These are phyloP conservation scores for Sporothrix pseudoabietina DNA, from an alignment of 2,329 filamentous ascomycete genomes.

Conservation along the genomic window DNA sequence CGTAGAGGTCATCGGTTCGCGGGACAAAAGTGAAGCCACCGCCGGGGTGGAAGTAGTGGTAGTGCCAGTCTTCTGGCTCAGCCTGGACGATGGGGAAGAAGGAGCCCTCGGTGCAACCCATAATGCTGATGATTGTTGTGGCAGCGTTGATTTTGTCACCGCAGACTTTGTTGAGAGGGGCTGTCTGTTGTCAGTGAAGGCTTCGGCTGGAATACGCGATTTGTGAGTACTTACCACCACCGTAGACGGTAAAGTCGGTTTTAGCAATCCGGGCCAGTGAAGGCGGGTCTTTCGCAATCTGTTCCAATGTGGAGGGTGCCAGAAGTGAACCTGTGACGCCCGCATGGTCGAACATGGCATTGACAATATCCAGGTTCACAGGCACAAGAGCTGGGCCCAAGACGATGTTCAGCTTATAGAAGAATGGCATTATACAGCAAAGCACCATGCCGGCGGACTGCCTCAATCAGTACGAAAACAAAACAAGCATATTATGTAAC, in stretches of 20 bases:
- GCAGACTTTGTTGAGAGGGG: neutral
- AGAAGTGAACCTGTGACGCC: neutral
- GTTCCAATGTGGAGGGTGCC: neutral
- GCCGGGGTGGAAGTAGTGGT: constrained; percentile 1
- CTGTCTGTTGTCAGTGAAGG: neutral
- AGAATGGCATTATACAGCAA: neutral
- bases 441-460: neutral
- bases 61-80: neutral
- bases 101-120: neutral
- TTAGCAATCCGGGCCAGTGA: neutral
- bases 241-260: neutral
- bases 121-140: neutral
- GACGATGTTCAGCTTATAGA: neutral
- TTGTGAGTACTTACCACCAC: neutral
- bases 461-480: neutral
- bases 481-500: neutral
- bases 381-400: neutral
- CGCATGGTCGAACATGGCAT: neutral
- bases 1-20: neutral
- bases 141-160: neutral
- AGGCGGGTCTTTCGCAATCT: neutral
- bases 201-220: neutral
- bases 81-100: neutral
- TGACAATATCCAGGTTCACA: neutral
- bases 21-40: neutral